These are phyloP conservation scores for Aspergillus intermedius DNA, from an alignment of 2,329 filamentous ascomycete species.

Conservation along the genomic window DNA sequence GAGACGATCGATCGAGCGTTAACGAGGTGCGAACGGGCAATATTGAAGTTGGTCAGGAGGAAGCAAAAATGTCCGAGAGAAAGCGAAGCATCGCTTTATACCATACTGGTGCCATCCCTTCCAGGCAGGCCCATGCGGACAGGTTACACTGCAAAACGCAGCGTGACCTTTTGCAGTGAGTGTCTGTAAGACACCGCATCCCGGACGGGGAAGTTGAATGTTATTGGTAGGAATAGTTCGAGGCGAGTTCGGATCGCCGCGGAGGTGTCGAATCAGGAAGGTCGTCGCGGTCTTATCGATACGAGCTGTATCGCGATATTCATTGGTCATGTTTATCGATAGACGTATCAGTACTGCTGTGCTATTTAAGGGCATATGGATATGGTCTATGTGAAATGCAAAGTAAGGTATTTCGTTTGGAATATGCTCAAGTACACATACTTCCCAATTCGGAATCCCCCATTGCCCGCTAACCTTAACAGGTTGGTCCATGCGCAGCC, in stretches of 20 bases:
- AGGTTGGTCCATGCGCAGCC: background rate
- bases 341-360: background rate
- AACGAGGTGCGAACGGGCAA: background rate
- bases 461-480: background rate
- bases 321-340: too few species aligned
- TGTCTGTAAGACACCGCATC: background rate
- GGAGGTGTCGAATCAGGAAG: background rate
- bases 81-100: background rate
- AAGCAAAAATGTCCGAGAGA: background rate
- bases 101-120: background rate
- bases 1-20: background rate
- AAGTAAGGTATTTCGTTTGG: too few species aligned
- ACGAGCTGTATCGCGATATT: background rate
- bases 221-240: background rate
- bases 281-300: slow-evolving; percentile 1
- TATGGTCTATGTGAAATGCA: too few species aligned
- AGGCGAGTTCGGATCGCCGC: background rate
- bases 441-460: background rate
- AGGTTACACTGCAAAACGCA: background rate
- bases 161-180: background rate
- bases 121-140: slow-evolving; percentile 3
- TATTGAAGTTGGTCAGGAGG: background rate
- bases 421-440: background rate
- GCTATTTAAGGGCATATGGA: background rate
- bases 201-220: too few species aligned